These are phyloP conservation scores for Trypanosoma melophagium DNA, from an alignment of 208 protist genomes.

Conservation along the genomic window DNA sequence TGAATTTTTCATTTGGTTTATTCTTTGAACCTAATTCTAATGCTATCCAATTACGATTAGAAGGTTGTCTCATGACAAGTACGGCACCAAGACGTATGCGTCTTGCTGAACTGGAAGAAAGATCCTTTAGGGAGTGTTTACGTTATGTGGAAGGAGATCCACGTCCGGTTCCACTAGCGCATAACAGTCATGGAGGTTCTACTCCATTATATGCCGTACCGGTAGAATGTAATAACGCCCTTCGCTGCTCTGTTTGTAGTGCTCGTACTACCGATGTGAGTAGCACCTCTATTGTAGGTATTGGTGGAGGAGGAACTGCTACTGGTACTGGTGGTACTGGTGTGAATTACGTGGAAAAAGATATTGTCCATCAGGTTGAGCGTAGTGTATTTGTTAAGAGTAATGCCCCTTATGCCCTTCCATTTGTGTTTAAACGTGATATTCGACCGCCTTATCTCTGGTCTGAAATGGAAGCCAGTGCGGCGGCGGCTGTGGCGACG, in stretches of 20 bases:
- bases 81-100: slow-evolving; percentile 31
- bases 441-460: slow-evolving; percentile 16
- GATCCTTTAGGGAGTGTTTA: slow-evolving; percentile 71
- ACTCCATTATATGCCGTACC: background rate
- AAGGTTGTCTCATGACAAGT: slow-evolving; percentile 74
- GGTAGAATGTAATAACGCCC: background rate
- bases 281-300: slow-evolving; percentile 1
- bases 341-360: slow-evolving; percentile 1
- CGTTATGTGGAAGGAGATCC: slow-evolving; percentile 31
- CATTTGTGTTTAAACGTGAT: slow-evolving; percentile 66
- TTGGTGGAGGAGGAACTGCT: slow-evolving; percentile 1
- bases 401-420: slow-evolving; percentile 75
- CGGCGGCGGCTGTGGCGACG: background rate
- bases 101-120: slow-evolving; percentile 50
- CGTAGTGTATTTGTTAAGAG: slow-evolving; percentile 56
- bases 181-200: background rate
- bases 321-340: background rate
- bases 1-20: slow-evolving; percentile 56
- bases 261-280: slow-evolving; percentile 24
- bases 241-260: slow-evolving; percentile 14
- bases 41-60: slow-evolving; percentile 75
- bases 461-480: slow-evolving; percentile 9
- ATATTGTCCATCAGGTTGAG: slow-evolving; percentile 34
- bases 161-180: background rate
- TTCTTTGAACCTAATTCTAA: slow-evolving; percentile 79